Evolutionary conservation across 176 grass and related monocot genomes (phyloP), one percentile per base, ranked within the genome.

Genomic region (Musa acuminata): DNA sequence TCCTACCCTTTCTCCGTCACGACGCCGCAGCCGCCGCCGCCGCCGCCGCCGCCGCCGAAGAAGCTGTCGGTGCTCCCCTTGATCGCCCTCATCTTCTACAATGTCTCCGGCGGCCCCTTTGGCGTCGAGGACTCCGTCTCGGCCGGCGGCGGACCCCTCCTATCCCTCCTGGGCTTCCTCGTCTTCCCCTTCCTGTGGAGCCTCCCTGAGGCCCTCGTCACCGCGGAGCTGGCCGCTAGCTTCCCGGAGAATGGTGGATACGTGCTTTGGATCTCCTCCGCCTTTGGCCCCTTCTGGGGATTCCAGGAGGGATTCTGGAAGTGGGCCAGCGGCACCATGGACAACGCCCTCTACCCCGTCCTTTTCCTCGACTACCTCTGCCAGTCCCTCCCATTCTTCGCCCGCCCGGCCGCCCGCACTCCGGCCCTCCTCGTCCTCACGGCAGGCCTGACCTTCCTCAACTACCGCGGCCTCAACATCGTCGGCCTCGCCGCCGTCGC

Each of bases 341-440:
- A 98, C 88, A 98, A 93, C 87, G 94, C 94, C 19, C 87, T 98
- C 49, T 98, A 98, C 75, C 94, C 94, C 0, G 94, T 93, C 9
- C 94, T 93, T 64, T 98, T 98, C 84, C 82, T 98, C 60, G 90
- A 98, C 77, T 98, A 98, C 86, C 83, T 96, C 75, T 51, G 27
- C 69, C 72, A 24, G 35, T 72, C 20, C 62, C 55, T 22, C 75
- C 81, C 48, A 64, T 19, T 82, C 72, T 77, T 69, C 75, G 50
- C 29, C 67, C 73, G 1, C 66, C 74, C 76, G 20, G 66, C 63
- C 64, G 52, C 49, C 49, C 80, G 85, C 55, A 65, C 67, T 9
- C 79, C 89, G 13, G 69, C 84, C 49, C 77, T 84, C 20, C 17
- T 90, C 17, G 80, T 9, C 13, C 81, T 98, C 75, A 93, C 94